A percentile compares a stretch with the other conserved stretches of the same genome.
Conservation (phyloP, 352 stramenopile genomes). For the Phytophthora pisi region DNA sequence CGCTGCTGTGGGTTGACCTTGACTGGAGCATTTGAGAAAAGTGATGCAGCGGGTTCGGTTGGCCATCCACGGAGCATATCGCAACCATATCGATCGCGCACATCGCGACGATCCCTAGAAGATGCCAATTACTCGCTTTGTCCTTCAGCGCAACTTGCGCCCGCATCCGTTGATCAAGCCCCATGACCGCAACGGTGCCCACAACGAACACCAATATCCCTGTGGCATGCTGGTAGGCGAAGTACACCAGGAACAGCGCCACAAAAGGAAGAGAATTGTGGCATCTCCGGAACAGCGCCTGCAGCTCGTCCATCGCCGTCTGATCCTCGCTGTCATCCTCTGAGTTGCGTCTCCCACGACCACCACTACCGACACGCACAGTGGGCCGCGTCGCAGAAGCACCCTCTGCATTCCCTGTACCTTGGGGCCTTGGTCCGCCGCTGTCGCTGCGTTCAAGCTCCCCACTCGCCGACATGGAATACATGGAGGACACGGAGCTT, state of each 20-base stretch:
- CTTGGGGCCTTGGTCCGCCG: neutral
- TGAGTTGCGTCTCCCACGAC: conserved; percentile 24
- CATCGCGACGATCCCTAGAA: conserved; percentile 60
- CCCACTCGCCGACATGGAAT: conserved; percentile 25
- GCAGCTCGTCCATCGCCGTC: conserved; percentile 64
- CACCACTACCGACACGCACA: conserved; percentile 1
- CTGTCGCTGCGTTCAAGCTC: conserved; percentile 25
- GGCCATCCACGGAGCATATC: conserved; percentile 64
- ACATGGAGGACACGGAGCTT: conserved; percentile 27
- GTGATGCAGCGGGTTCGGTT: conserved; percentile 62
- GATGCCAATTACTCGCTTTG: conserved; percentile 55
- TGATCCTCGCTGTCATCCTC: conserved; percentile 52
- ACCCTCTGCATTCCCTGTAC: conserved; percentile 5
- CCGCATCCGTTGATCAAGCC: conserved; percentile 73
- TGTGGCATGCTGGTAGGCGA: conserved; percentile 77
- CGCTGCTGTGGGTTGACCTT: conserved; percentile 29
- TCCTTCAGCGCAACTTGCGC: conserved; percentile 80
- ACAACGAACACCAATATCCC: conserved; percentile 73
- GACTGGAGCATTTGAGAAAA: conserved; percentile 49
- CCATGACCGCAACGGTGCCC: conserved; percentile 68
- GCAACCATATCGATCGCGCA: conserved; percentile 64
- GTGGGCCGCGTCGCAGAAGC: conserved; percentile 3
- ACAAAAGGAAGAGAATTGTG: conserved; percentile 80
- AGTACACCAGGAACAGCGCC: conserved; percentile 74
- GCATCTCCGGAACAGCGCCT: conserved; percentile 65